phyloP scores from a whole-genome alignment of 2,329 filamentous ascomycete species.

The Claviceps arundinis region DNA sequence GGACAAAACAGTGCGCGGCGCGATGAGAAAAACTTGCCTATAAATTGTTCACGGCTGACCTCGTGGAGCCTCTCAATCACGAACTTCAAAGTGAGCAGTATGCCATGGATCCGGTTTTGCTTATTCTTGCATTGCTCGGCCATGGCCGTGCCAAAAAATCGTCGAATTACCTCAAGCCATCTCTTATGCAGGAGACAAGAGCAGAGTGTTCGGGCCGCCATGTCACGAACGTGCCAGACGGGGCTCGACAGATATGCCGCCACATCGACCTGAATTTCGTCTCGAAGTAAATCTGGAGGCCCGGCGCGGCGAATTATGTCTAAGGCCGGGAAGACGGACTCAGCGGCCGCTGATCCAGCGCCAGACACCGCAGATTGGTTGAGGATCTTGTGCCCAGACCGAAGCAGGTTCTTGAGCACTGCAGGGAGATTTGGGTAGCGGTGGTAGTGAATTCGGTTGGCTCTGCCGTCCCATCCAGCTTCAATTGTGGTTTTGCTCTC shows the following conservation, averaged over 20 bases:
- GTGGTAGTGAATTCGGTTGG: constrained; percentile 54
- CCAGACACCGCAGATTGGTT: constrained; percentile 18
- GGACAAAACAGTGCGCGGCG: not conserved
- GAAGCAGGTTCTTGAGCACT: constrained; percentile 50
- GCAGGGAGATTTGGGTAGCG: constrained; percentile 52
- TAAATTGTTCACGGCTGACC: constrained; percentile 28
- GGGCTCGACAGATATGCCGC: constrained; percentile 50
- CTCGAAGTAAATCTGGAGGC: constrained; percentile 43
- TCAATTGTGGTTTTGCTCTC: constrained; percentile 53
- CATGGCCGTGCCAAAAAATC: constrained; percentile 21
- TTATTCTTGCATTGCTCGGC: constrained; percentile 14
- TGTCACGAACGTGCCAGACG: constrained; percentile 72
- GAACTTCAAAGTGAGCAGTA: constrained; percentile 41
- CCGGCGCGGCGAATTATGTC: constrained; percentile 64
- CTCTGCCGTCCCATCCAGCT: constrained; percentile 50
- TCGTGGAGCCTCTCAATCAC: constrained; percentile 40
- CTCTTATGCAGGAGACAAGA: constrained; percentile 42
- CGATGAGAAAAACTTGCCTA: constrained; percentile 21
- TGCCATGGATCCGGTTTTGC: constrained; percentile 45
- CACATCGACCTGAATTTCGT: constrained; percentile 45
- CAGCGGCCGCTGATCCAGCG: constrained; percentile 25
- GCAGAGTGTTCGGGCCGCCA: constrained; percentile 61
- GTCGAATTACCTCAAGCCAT: constrained; percentile 31
- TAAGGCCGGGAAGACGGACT: constrained; percentile 72
- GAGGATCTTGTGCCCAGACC: constrained; percentile 33